Base-by-base conservation (phyloP, 169 alveolate species). In the Ichthyophthirius multifiliis region DNA sequence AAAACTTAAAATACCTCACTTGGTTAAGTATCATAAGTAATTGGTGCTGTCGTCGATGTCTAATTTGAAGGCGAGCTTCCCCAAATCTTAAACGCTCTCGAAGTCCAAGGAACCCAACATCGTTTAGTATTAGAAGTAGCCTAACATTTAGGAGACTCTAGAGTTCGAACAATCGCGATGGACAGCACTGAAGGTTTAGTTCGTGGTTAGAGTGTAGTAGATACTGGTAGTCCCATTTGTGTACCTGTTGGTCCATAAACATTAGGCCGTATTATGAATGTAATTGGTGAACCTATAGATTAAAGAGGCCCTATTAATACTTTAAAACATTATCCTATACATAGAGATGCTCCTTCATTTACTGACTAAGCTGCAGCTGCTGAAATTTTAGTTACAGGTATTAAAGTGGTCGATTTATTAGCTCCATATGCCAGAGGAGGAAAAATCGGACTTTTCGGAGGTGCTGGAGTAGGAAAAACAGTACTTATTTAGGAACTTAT, bases 391-490 rank as follows among this genome's bases (percentile, higher is more conserved):
- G 91, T 95, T 35, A 97, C 99, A 10, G 99, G 99, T 30, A 96
- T 96, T 55, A 96, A 98, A 87, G 99, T 97, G 67, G 98, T 98
- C 34, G 99, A 98, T 83, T 83, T 98, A 32, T 84, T 98, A 86
- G 98, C 99, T 27, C 99, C 99, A 67, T 98, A 97, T 88, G 98
- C 99, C 31, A 97, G 96, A 93, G 99, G 99, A 39, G 99, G 99
- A 15, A 98, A 98, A 94, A 96, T 98, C 67, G 99, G 99, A 67
- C 94, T 98, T 27, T 98, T 98, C 89, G 99, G 99, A 3, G 99
- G 99, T 43, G 99, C 99, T 12, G 99, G 99, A n/a, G 99, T 98
- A 65, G 99, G 99, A 9, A 98, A 98, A 91, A 98, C 99, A 12
- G 99, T 98, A 84, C 90, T 98, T 32, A 98, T 98, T 86, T 96